Conservation (phyloP, 345 rosid species). For the Draba incana region DNA sequence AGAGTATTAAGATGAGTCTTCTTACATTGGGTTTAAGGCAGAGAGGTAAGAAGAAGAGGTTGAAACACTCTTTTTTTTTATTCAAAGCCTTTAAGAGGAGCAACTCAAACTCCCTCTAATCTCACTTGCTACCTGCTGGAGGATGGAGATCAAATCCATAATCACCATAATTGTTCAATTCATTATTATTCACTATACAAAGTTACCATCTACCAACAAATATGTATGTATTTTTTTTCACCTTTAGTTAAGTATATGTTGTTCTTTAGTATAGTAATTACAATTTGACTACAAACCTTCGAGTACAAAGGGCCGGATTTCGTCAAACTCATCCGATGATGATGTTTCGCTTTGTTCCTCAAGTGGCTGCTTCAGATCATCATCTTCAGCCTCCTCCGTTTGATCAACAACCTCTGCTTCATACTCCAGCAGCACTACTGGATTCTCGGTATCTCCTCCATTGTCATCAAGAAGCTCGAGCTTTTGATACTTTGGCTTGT, state of each 20-base stretch:
- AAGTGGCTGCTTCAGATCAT: constrained; percentile 45
- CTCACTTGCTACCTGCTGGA: constrained; percentile 39
- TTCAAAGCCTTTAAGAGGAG: constrained; percentile 20
- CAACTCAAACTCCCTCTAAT: constrained; percentile 26
- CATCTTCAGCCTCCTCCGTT: constrained; percentile 41
- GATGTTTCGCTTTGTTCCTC: constrained; percentile 44
- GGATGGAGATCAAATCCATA: constrained; percentile 27
- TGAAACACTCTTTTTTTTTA: constrained; percentile 23
- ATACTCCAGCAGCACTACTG: constrained; percentile 47
- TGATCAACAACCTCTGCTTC: constrained; percentile 27
- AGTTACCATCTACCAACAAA: neutral
- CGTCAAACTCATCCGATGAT: constrained; percentile 32
- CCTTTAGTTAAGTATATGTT: constrained; percentile 14
- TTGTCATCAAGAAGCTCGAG: constrained; percentile 55
- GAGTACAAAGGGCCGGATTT: constrained; percentile 72
- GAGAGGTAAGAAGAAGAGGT: constrained; percentile 12
- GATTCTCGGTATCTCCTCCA: constrained; percentile 38
- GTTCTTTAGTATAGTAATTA: constrained; percentile 25
- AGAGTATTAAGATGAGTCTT: constrained; percentile 14
- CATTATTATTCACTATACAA: neutral
- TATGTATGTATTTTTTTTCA: constrained; percentile 28
- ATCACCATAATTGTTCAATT: constrained; percentile 8
- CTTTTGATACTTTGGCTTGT: constrained; percentile 82
- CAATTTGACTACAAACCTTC: constrained; percentile 96
- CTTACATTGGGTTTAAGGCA: constrained; percentile 37